A percentile compares a stretch with the other conserved stretches of the same genome.
Evolutionary conservation across 768 basidiomycete genomes (phyloP).

Genomic region (Hygrocybe punicea): DNA sequence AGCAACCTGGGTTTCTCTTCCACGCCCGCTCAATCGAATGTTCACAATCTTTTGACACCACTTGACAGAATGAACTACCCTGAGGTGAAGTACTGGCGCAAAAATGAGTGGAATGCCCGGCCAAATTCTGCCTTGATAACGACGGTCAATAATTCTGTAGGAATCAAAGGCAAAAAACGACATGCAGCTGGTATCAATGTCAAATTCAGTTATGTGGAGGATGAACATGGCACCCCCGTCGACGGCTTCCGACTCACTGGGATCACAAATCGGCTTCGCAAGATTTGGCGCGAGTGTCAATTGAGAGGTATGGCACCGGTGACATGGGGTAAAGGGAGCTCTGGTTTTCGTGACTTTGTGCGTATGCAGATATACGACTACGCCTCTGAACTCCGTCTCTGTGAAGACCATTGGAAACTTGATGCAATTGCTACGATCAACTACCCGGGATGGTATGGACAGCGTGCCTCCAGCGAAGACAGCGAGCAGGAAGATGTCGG

Average conservation of each 20-base stretch:
- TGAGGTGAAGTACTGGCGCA: not conserved
- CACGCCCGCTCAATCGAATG: too few relatives aligned
- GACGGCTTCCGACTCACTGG: not conserved
- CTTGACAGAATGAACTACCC: not conserved
- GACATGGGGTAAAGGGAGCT: not conserved
- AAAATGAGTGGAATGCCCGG: too few relatives aligned
- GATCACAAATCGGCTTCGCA: not conserved
- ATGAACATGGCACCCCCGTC: not conserved
- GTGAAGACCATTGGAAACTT: constrained; percentile 21
- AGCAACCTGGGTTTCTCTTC: too few relatives aligned
- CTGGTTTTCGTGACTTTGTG: not conserved
- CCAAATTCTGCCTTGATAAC: not conserved
- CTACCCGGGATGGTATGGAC: constrained; percentile 19
- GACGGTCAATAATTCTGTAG: not conserved
- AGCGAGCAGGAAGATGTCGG: not conserved
- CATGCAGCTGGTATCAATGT: too few relatives aligned
- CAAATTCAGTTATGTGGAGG: not conserved
- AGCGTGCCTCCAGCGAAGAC: too few relatives aligned
- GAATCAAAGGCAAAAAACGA: not conserved
- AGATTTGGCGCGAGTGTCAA: not conserved
- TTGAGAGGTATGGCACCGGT: not conserved
- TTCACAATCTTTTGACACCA: too few relatives aligned
- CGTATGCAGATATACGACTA: not conserved
- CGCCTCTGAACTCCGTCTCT: too few relatives aligned
- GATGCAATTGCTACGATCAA: constrained; percentile 13